These are phyloP conservation scores for Neurospora tetraspora DNA, from an alignment of 495 filamentous ascomycete species.

Conservation along the genomic window DNA sequence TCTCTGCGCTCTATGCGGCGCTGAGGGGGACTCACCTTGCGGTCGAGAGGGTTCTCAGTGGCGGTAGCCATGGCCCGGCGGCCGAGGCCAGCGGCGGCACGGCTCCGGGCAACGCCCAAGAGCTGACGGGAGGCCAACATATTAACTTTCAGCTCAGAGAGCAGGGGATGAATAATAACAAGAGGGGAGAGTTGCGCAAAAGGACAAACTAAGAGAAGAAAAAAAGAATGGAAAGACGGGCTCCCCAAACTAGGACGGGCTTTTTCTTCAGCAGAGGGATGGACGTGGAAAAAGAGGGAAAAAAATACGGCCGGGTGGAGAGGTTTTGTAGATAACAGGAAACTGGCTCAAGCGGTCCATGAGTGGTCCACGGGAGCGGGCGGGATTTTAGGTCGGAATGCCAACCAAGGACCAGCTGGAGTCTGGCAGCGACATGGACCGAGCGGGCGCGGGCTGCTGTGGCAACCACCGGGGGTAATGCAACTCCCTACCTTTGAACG, in stretches of 20 bases:
- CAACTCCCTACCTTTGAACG: neutral
- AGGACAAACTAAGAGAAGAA: constrained; percentile 10
- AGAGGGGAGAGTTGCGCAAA: constrained; percentile 24
- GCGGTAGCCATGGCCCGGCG: constrained; percentile 47
- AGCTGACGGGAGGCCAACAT: constrained; percentile 49
- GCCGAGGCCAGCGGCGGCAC: constrained; percentile 35
- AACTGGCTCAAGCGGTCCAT: constrained; percentile 1
- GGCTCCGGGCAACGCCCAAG: constrained; percentile 42
- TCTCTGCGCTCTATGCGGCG: neutral
- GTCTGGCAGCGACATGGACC: neutral
- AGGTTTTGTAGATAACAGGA: constrained; percentile 17
- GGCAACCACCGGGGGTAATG: neutral
- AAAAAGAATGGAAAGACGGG: constrained; percentile 4
- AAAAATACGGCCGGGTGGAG: constrained; percentile 20
- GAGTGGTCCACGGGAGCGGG: constrained; percentile 7
- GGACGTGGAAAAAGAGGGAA: constrained; percentile 10
- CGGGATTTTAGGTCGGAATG: constrained; percentile 25
- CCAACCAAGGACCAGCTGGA: constrained; percentile 10
- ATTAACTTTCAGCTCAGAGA: constrained; percentile 26
- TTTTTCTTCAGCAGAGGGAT: constrained; percentile 2
- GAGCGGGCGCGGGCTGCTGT: neutral
- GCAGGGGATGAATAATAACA: constrained; percentile 17
- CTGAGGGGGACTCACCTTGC: constrained; percentile 30
- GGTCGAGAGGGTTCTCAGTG: constrained; percentile 41
- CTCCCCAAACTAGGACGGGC: constrained; percentile 6